A percentile compares a stretch with the other conserved stretches of the same genome.
These are phyloP conservation scores for Strigomonas galati DNA, from an alignment of 208 protist species.

Conservation along the genomic window DNA sequence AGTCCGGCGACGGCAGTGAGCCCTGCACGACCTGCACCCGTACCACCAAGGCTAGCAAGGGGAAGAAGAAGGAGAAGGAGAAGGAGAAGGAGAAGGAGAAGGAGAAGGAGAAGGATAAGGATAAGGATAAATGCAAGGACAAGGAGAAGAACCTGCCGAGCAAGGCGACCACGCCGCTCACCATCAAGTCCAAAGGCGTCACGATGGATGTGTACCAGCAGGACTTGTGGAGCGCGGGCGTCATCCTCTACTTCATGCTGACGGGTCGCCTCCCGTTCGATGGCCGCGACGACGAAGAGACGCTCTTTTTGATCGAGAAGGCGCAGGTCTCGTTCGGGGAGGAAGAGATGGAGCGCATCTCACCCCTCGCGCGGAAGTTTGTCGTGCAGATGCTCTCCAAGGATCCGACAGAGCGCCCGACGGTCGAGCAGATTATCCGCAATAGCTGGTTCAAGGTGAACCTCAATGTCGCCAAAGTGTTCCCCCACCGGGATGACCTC, in stretches of 20 bases:
- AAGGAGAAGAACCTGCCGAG: not conserved
- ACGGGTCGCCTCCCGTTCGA: slow-evolving; percentile 96
- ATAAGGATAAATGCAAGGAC: not conserved
- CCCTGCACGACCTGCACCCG: not conserved
- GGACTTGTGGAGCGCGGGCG: slow-evolving; percentile 89
- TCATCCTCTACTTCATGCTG: slow-evolving; percentile 95
- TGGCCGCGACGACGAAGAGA: slow-evolving; percentile 92
- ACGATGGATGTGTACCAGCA: slow-evolving; percentile 78
- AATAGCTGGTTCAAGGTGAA: slow-evolving; percentile 81
- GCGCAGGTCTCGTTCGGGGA: slow-evolving; percentile 54
- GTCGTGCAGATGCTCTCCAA: slow-evolving; percentile 71
- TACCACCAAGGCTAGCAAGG: not conserved
- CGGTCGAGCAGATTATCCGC: slow-evolving; percentile 81
- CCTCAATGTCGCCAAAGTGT: slow-evolving; percentile 49
- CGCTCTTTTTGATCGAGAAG: slow-evolving; percentile 80
- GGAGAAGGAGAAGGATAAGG: not conserved
- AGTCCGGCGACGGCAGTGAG: not conserved
- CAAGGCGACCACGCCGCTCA: not conserved
- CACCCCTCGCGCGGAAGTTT: slow-evolving; percentile 44
- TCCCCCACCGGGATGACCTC: slow-evolving; percentile 62
- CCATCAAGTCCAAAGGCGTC: slow-evolving; percentile 21
- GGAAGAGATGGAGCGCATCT: slow-evolving; percentile 73
- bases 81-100: slow-evolving; percentile 13
- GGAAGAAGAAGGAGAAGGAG: slow-evolving; percentile 16
- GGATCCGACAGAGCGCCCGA: slow-evolving; percentile 81